phyloP scores from a whole-genome alignment of 768 basidiomycete genomes.

The Hirschioporus abietinus region DNA sequence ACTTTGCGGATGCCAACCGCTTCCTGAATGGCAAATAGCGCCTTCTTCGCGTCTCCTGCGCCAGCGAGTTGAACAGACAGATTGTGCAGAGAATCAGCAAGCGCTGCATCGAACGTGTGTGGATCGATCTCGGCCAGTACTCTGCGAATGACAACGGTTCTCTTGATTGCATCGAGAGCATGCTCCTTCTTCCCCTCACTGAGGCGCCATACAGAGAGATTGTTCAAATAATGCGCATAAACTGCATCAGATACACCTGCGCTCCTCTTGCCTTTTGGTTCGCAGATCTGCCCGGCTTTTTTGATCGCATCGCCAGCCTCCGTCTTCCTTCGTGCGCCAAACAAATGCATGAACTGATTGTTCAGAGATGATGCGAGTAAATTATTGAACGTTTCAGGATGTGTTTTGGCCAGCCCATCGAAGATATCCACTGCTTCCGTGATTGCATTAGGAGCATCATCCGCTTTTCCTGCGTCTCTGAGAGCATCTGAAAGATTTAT shows the following conservation, averaged over 20 bases:
- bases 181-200: not conserved
- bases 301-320: not conserved
- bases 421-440: not conserved
- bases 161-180: not conserved
- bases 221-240: not conserved
- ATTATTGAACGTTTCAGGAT: not conserved
- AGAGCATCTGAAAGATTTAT: too few species aligned
- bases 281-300: not conserved
- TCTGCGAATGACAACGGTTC: not conserved
- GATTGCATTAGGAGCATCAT: slow-evolving; percentile 3
- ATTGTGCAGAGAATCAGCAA: not conserved
- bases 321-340: not conserved
- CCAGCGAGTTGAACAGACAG: not conserved
- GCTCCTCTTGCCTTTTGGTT: too few species aligned
- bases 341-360: not conserved
- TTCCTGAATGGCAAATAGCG: not conserved
- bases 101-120: not conserved
- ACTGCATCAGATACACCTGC: too few species aligned
- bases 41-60: not conserved
- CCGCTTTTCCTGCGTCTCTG: not conserved
- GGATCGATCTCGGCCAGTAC: not conserved
- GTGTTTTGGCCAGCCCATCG: not conserved
- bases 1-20: not conserved
- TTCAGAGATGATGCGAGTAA: not conserved
- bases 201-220: not conserved